phyloP scores from a whole-genome alignment of 345 rosid species.

The Leavenworthia alabamica region DNA sequence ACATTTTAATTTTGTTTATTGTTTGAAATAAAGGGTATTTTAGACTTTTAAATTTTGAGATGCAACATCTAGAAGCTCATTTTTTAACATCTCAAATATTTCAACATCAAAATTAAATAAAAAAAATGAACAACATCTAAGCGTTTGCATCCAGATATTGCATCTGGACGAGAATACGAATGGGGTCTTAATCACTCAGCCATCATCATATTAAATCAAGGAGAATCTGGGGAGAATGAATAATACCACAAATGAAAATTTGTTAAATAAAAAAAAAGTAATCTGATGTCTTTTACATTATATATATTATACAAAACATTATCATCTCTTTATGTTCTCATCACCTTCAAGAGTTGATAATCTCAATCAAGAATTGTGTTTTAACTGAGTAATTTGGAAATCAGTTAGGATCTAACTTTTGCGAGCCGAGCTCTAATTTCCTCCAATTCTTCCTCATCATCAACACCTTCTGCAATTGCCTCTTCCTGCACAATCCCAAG shows the following conservation, averaged over 20 bases:
- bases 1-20: too few species aligned
- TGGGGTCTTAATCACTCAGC: too few species aligned
- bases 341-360: background rate
- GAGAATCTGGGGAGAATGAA: background rate
- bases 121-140: too few species aligned
- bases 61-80: too few species aligned
- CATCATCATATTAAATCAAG: background rate
- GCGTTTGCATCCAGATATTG: too few species aligned
- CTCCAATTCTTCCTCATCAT: conserved; percentile 89
- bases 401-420: conserved; percentile 67
- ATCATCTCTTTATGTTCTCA: background rate
- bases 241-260: background rate
- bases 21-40: too few species aligned
- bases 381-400: background rate
- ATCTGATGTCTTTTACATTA: conserved; percentile 11
- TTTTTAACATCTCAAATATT: too few species aligned
- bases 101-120: too few species aligned
- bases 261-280: background rate
- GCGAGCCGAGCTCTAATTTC: conserved; percentile 87
- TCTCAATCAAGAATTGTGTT: background rate
- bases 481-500: conserved; percentile 47
- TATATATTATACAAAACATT: conserved; percentile 25
- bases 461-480: conserved; percentile 69
- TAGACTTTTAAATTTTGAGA: too few species aligned
- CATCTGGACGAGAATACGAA: too few species aligned